Evolutionary conservation across 2,329 filamentous ascomycete species (phyloP).

Genomic region (Fusarium napiforme): DNA sequence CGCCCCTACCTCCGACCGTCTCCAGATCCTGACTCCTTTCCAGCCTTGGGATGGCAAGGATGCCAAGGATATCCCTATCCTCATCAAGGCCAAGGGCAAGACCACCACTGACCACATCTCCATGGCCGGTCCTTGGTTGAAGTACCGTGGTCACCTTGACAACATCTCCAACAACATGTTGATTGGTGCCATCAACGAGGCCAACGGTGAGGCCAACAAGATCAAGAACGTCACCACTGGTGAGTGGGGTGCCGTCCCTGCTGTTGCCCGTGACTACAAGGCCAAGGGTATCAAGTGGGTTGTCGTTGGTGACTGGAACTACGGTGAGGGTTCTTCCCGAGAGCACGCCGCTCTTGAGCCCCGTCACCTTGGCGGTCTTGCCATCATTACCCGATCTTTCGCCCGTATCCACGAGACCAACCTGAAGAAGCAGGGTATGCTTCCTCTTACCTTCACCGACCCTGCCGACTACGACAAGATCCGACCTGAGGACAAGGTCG

Average conservation of each 20-base stretch:
- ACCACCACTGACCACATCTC: constrained; percentile 99
- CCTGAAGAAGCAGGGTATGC: constrained; percentile 99
- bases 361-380: constrained; percentile 94
- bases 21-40: constrained; percentile 92
- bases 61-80: constrained; percentile 81
- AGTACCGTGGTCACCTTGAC: constrained; percentile 98
- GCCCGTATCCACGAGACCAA: constrained; percentile 99
- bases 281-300: constrained; percentile 96
- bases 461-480: constrained; percentile 99
- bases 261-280: constrained; percentile 98
- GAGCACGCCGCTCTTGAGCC: constrained; percentile 99
- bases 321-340: constrained; percentile 96
- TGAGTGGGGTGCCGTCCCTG: constrained; percentile 88
- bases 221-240: constrained; percentile 89
- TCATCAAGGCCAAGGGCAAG: constrained; percentile 98
- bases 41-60: constrained; percentile 92
- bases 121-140: constrained; percentile 94
- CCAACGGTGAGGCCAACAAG: constrained; percentile 98
- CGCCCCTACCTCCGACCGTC: constrained; percentile 89
- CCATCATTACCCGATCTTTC: constrained; percentile 95
- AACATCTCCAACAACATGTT: constrained; percentile 99
- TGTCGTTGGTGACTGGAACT: constrained; percentile 99
- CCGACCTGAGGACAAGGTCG: constrained; percentile 88
- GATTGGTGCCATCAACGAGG: constrained; percentile 95
- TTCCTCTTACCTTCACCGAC: constrained; percentile 94